Percentiles rank a stretch among this genome's conserved stretches.
Conservation (phyloP, 2,329 filamentous ascomycete genomes). For the Colletotrichum truncatum region DNA sequence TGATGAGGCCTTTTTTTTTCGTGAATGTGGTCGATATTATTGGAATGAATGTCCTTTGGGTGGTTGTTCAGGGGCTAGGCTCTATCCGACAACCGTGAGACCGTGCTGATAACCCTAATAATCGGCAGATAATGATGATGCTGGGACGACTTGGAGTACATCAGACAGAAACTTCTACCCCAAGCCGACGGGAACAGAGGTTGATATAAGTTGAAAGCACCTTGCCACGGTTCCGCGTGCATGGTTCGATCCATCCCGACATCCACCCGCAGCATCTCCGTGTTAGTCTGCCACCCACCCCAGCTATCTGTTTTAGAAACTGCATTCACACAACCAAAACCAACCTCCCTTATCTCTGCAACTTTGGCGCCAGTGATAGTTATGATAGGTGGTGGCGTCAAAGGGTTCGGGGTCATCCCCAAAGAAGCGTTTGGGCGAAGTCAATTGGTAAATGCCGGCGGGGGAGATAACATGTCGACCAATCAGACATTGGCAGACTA, state of each 20-base stretch:
- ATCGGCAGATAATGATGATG: neutral
- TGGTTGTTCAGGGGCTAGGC: neutral
- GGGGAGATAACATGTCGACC: constrained; percentile 22
- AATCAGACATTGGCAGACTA: neutral
- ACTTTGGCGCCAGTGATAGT: neutral
- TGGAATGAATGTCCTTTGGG: neutral
- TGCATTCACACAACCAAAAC: constrained; percentile 17
- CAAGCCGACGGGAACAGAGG: neutral
- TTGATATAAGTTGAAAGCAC: neutral
- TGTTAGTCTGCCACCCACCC: neutral
- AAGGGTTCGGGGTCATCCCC: neutral
- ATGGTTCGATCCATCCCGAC: constrained; percentile 25
- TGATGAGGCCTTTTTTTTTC: constrained; percentile 10
- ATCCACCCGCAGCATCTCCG: constrained; percentile 8
- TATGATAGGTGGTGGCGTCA: neutral
- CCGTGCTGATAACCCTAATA: neutral
- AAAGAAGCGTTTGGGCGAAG: neutral
- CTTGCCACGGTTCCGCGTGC: neutral
- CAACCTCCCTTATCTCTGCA: constrained; percentile 5
- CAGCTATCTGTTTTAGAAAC: constrained; percentile 27
- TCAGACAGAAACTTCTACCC: neutral
- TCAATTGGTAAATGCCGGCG: constrained; percentile 25
- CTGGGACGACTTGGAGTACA: neutral
- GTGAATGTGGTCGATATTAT: neutral
- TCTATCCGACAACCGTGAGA: neutral